Conservation (phyloP, 1,284 basidiomycete genomes). For the Ganoderma multipileum region DNA sequence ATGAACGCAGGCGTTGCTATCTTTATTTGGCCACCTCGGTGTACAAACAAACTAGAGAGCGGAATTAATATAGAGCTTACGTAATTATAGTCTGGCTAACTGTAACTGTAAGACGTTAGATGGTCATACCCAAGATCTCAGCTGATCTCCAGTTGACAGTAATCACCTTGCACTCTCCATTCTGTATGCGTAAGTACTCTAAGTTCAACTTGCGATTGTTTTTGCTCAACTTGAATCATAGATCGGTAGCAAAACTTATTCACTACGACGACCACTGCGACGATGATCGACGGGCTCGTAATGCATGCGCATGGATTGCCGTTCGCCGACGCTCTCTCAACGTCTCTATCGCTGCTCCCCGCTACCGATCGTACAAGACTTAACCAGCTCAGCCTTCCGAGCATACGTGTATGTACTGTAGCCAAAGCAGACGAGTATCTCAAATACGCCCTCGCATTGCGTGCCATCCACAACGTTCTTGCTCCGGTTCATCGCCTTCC, state of each 20-base stretch:
- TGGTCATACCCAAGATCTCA: too few relatives aligned
- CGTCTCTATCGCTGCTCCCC: neutral
- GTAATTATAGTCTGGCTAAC: too few relatives aligned
- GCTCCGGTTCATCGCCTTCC: neutral
- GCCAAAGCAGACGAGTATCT: neutral
- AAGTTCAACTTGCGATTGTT: too few relatives aligned
- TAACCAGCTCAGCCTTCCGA: neutral
- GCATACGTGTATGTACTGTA: neutral
- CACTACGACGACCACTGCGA: neutral
- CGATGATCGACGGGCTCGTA: neutral
- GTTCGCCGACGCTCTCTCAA: neutral
- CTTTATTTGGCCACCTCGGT: neutral
- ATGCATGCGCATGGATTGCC: neutral
- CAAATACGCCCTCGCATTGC: neutral
- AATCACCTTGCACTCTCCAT: too few relatives aligned
- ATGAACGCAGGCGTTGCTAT: too few relatives aligned
- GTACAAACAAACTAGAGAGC: neutral
- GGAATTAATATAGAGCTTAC: too few relatives aligned
- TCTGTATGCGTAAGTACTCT: too few relatives aligned
- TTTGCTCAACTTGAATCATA: too few relatives aligned
- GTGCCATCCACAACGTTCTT: neutral
- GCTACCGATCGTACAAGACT: neutral
- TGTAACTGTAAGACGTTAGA: too few relatives aligned
- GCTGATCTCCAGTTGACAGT: too few relatives aligned
- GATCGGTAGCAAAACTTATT: neutral